Base-by-base conservation (phyloP, 257 asterid genomes). In the Ophiorrhiza pumila region DNA sequence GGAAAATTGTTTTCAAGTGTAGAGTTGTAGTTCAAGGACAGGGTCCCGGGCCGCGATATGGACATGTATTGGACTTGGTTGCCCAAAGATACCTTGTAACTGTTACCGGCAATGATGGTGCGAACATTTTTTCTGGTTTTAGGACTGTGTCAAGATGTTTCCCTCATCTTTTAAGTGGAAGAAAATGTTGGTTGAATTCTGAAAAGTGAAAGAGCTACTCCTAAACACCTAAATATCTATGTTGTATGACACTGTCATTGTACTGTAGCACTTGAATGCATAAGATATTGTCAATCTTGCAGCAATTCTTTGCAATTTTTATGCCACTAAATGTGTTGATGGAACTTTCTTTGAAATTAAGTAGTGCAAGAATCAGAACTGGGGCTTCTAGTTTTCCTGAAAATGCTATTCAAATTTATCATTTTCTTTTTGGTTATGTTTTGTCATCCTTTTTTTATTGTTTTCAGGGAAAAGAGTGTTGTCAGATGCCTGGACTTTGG, bases 51-150 rank as follows among this genome's bases (percentile, higher is more conserved):
- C 99, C 99, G 50, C 78, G 98, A 63, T 95, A 95, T 59, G 99
- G 99, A 73, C 99, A 95, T 56, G 99, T 89, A 77, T 90, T 95
- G 99, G 99, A 92, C 76, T 90, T 95, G 94, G 97, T 95, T 69
- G 96, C 96, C 10, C 99, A 95, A 80, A 85, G 97, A 77, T 95
- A 87, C 83, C 98, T 92, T 78, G 98, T 95, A 68, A 75, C 89
- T 2, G 97, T 95, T 75, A 82, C 96, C 58, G 99, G 99, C 81
- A 92, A 95, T 77, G 98, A 95, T 74, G 99, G 99, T 95, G 82
- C 86, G 92, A 20, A 52, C 62, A 62, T 6, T 37, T 39, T 37
- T 39, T 63, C 32, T 63, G 49, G 20, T 39, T 35, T 59, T 3
- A 17, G 22, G 4, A 17, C 6, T 47, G 42, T 35, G 73, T 72